Evolutionary conservation across 73 alveolate genomes (phyloP).

Genomic region (Symbiodinium natans): DNA sequence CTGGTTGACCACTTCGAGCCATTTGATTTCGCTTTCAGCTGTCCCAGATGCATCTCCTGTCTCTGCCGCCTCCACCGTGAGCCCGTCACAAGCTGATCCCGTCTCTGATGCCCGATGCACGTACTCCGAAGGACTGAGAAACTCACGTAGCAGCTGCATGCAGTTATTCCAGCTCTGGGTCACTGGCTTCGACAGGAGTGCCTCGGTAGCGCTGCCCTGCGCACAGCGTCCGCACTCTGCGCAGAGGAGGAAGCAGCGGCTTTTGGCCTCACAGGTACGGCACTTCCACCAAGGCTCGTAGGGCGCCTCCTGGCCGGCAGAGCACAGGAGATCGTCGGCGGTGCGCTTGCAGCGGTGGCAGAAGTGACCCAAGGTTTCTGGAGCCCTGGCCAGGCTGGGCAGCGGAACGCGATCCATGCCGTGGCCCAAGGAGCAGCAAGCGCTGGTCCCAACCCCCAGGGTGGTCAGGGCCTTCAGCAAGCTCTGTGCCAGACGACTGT

Average conservation of each 20-base stretch:
- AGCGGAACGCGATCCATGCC: slow-evolving; percentile 39
- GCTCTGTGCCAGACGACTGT: background rate
- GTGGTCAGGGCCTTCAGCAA: background rate
- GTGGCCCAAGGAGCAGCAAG: slow-evolving; percentile 14
- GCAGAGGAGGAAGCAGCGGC: background rate
- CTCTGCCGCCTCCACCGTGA: too few relatives aligned
- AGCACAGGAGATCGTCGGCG: background rate
- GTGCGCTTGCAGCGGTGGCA: background rate
- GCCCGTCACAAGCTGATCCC: background rate
- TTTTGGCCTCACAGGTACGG: background rate
- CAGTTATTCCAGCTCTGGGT: background rate
- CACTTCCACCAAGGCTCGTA: slow-evolving; percentile 58
- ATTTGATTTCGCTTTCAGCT: too few relatives aligned
- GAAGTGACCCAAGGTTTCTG: background rate
- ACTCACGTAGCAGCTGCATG: background rate
- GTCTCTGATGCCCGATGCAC: background rate
- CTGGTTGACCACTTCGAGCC: too few relatives aligned
- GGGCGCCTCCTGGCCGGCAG: slow-evolving; percentile 5
- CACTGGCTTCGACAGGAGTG: background rate
- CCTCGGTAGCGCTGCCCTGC: background rate
- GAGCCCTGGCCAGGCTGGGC: background rate
- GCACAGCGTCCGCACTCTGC: background rate
- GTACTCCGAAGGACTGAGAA: background rate
- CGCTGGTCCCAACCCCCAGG: slow-evolving; percentile 19
- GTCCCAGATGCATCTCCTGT: too few relatives aligned